Evolutionary conservation across 768 basidiomycete species (phyloP), one percentile per base, ranked within the genome.

Genomic region (Porpolomopsis calyptriformis): DNA sequence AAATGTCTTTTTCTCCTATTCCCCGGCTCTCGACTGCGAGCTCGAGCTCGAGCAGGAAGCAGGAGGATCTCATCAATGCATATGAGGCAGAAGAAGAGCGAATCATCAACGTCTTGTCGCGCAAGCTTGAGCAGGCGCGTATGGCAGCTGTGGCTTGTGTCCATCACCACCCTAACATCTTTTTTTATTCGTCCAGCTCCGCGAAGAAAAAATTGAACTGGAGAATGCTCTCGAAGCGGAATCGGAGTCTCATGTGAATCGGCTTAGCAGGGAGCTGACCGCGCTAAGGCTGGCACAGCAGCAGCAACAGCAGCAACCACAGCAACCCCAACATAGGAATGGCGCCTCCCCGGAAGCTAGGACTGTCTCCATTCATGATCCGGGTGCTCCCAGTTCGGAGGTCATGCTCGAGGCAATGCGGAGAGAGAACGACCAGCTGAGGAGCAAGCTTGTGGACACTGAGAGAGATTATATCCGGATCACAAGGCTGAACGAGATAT

Each of bases 61-160:
- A 81, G 55, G 86, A 89, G 58, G 81, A 77, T 43, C 70, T 90
- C 57, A 89, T 89, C 57, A 88, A 90, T 62, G 82, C 83, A 18
- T 90, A 88, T 60, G 87, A 90, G 55, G 88, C 87, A 9, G 87
- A 91, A 63, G 86, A 91, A 63, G 88, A 91, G 60, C 78, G 86
- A 37, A 88, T 91, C 45, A 83, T 87, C 52, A 89, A 88, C 49
- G 70, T 84, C 5, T 66, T 91, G 45, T 88, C 83, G 22, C 71
- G 86, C 53, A 91, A 90, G 60, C 69, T 91, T 43, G 85, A 90
- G 65, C 74, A 85, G 80, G 88, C 85, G 48, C 44, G 70, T 60
- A 16, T 33, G 16, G 18, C 19, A 42, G 31, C 8, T 39, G n/a
- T 36, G 37, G 38, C 18, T 10, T 42, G 35, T 4, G 14, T 24